Conservation (phyloP, 805 yeast genomes). For the Kuraishia floccosa region DNA sequence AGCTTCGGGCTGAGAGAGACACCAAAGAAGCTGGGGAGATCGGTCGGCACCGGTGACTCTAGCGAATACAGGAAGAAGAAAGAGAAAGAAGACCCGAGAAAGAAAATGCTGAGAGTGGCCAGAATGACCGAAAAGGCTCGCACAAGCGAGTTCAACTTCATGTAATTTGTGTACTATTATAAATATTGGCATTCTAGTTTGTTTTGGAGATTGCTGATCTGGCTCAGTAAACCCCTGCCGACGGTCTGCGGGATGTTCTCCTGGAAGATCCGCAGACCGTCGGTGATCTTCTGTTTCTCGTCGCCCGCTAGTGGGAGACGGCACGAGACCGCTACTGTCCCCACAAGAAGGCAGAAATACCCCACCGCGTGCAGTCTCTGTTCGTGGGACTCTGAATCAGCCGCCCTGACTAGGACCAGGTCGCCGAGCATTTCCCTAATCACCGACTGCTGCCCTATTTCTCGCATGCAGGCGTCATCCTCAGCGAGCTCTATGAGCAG, state of each 20-base stretch:
- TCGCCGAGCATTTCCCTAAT: too few species aligned
- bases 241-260: not conserved
- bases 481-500: constrained; percentile 10
- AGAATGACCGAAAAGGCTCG: constrained; percentile 50
- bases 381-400: constrained; percentile 1
- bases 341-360: constrained; percentile 13
- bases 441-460: not conserved
- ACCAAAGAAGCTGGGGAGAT: constrained; percentile 66
- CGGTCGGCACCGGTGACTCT: constrained; percentile 19
- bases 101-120: constrained; percentile 70
- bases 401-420: not conserved
- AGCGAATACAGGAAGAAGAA: constrained; percentile 21
- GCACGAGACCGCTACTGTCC: too few species aligned
- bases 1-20: constrained; percentile 91
- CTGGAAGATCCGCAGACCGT: not conserved
- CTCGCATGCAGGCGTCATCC: constrained; percentile 3
- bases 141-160: constrained; percentile 64
- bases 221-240: not conserved
- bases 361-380: constrained; percentile 13
- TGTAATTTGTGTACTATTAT: constrained; percentile 3
- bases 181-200: not conserved
- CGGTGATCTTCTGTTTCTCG: not conserved
- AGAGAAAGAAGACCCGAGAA: constrained; percentile 56
- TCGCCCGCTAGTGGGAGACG: too few species aligned
- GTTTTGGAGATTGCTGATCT: not conserved